Evolutionary conservation across 2,329 filamentous ascomycete genomes (phyloP).

Genomic region (Botrytis cinerea): DNA sequence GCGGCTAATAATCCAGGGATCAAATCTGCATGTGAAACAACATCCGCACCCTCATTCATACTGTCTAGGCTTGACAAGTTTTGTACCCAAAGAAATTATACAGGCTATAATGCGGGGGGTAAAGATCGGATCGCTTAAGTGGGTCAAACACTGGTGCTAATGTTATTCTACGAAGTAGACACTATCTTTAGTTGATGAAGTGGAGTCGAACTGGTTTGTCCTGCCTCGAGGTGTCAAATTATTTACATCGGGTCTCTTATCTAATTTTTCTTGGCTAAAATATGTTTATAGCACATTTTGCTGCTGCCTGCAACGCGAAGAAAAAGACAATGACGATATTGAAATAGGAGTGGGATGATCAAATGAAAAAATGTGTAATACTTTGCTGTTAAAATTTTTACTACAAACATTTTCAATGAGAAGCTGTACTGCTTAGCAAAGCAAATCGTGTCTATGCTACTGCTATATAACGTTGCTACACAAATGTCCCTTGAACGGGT

Average conservation of each 20-base stretch:
- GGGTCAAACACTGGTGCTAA: background rate
- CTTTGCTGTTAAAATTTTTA: background rate
- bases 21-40: background rate
- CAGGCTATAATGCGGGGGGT: background rate
- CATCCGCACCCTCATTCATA: background rate
- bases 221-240: background rate
- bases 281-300: background rate
- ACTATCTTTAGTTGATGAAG: background rate
- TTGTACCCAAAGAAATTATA: background rate
- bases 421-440: background rate
- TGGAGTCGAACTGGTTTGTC: background rate
- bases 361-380: background rate
- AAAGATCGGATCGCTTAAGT: background rate
- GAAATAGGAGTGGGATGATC: background rate
- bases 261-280: background rate
- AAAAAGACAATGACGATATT: background rate
- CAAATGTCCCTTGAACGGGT: background rate
- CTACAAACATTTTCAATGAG: background rate
- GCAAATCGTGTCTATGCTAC: background rate
- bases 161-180: background rate
- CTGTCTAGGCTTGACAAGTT: background rate
- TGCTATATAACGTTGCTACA: background rate
- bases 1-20: background rate
- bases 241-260: too few species aligned
- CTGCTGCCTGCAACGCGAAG: background rate